These are phyloP conservation scores for Bipolaris cookei DNA, from an alignment of 2,329 filamentous ascomycete genomes.

Conservation along the genomic window DNA sequence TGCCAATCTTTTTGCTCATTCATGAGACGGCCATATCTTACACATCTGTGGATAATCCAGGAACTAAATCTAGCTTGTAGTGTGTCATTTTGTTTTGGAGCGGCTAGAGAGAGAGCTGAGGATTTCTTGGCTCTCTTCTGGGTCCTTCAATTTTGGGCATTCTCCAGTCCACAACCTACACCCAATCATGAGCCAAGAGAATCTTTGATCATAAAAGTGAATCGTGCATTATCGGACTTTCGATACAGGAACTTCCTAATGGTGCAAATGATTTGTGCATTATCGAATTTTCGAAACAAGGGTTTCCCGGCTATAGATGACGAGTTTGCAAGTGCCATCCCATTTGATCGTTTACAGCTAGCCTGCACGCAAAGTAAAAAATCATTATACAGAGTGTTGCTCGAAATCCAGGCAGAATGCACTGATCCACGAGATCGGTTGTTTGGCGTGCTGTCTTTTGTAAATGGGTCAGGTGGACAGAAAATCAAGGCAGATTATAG, in stretches of 20 bases:
- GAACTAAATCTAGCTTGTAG: not conserved
- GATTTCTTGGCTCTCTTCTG: not conserved
- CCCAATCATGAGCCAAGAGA: too few species aligned
- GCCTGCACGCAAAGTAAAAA: not conserved
- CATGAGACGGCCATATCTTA: not conserved
- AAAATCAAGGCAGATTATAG: not conserved
- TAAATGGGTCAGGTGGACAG: not conserved
- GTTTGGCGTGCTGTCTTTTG: not conserved
- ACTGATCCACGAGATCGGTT: not conserved
- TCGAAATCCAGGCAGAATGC: not conserved
- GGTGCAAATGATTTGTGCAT: too few species aligned
- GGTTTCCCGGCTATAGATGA: too few species aligned
- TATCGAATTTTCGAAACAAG: not conserved
- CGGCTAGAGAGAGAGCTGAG: not conserved
- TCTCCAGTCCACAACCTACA: too few species aligned
- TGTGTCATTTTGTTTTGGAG: not conserved
- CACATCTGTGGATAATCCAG: not conserved
- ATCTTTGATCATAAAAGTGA: too few species aligned
- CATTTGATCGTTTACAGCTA: not conserved
- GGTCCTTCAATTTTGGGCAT: not conserved
- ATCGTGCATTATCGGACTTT: too few species aligned
- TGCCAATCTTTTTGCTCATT: not conserved
- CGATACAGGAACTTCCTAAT: too few species aligned
- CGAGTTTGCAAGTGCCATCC: too few species aligned
- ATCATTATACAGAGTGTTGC: rapidly evolving